phyloP scores from a whole-genome alignment of 495 filamentous ascomycete species.

The Neurospora africana region DNA sequence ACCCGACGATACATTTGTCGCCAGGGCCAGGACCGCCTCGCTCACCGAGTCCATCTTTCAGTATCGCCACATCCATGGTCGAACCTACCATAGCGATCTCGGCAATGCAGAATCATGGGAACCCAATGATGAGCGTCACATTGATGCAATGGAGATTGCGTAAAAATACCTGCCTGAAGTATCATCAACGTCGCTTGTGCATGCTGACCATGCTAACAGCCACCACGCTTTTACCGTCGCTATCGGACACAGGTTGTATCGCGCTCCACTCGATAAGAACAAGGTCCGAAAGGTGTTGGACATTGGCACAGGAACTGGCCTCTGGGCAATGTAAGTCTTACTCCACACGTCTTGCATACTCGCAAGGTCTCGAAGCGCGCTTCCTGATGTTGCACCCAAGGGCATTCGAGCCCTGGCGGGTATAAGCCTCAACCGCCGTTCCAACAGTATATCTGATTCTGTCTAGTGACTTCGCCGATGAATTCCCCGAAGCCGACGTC shows the following conservation, averaged over 20 bases:
- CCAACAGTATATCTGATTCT: constrained; percentile 8
- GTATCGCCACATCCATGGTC: constrained; percentile 32
- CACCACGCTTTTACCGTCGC: constrained; percentile 14
- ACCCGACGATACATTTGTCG: not conserved
- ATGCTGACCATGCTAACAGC: constrained; percentile 5
- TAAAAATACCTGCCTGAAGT: constrained; percentile 8
- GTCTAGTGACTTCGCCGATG: constrained; percentile 29
- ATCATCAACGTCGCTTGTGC: not conserved
- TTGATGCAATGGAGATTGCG: constrained; percentile 17
- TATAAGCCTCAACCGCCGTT: not conserved
- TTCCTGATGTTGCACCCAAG: not conserved
- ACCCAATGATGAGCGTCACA: constrained; percentile 18
- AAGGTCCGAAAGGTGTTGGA: constrained; percentile 23
- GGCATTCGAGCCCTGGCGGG: not conserved
- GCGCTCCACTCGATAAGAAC: constrained; percentile 32
- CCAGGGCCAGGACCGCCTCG: constrained; percentile 26
- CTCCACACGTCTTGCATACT: not conserved
- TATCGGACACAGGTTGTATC: constrained; percentile 42
- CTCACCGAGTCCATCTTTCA: constrained; percentile 35
- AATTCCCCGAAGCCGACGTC: constrained; percentile 38
- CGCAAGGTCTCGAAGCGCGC: not conserved
- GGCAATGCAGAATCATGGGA: constrained; percentile 5
- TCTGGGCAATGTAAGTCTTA: constrained; percentile 34
- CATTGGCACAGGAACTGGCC: constrained; percentile 30
- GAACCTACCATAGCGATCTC: constrained; percentile 25